Base-by-base conservation (phyloP, 495 filamentous ascomycete species). In the Aspergillus conjunctus region DNA sequence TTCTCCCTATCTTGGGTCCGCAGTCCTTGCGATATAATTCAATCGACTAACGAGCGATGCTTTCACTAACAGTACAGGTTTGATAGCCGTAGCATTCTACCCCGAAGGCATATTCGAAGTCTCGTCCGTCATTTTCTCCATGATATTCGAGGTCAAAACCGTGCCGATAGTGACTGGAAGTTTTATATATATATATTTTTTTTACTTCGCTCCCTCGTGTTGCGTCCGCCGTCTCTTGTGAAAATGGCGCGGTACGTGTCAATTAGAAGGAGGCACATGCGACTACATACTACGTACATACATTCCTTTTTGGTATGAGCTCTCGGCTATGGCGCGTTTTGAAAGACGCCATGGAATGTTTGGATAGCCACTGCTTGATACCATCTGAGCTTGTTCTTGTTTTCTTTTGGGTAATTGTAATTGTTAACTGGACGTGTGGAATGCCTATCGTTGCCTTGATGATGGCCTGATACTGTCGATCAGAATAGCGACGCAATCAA, bases 71-170 rank as follows among this genome's bases (percentile, higher is more conserved):
- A 26, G 26, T 26, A 5, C 26, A 26, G 26, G 2, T 26, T 26
- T 26, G 26, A 26, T 26, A 26, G n/a, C 5, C 26, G 26, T 26
- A 26, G 26, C 5, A 26, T 26, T 46, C 12, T 43, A 41, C 37
- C 37, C 10, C 15, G 20, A 18, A 11, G 78, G 78, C 78, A 77
- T 63, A 62, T 76, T 80, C 78, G 78, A 80, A 80, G 78, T 76
- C 78, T 80, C 69, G 74, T 79, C 65, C 60, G 69, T 79, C 76
- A 71, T 46, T 61, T 60, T 53, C 62, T 64, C 67, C 64, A 79
- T 78, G 78, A 75, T 78, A 69, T 72, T 77, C 69, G 78, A 80
- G 78, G 78, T 80, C 78, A 80, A 79, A 77, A 68, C 68, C 54
- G 59, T 80, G 73, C 75, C 75, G 52, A 78, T 37, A 79, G 45